These are phyloP conservation scores for Tritrichomonas foetus DNA, from an alignment of 208 protist genomes.

Conservation along the genomic window DNA sequence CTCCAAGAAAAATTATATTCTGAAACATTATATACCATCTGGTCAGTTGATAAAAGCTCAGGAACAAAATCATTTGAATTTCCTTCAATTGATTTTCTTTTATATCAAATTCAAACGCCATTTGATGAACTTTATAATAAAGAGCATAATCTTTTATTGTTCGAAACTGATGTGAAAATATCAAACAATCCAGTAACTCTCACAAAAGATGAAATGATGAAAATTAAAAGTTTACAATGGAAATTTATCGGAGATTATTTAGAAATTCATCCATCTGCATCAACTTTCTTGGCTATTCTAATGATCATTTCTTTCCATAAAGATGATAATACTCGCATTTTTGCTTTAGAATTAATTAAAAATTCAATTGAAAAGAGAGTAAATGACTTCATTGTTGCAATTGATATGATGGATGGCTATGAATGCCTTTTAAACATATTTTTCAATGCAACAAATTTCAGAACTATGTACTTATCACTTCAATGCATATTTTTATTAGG, in stretches of 20 bases:
- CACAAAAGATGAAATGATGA: background rate
- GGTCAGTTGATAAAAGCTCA: background rate
- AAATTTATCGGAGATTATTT: background rate
- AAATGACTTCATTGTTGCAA: background rate
- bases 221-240: conserved; percentile 10
- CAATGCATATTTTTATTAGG: no score
- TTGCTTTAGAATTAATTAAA: background rate
- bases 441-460: no score
- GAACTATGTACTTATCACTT: no score
- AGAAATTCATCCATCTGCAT: background rate
- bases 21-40: background rate
- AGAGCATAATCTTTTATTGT: no score
- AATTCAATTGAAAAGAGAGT: background rate
- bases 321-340: background rate
- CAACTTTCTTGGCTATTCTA: background rate
- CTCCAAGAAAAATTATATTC: background rate
- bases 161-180: no score
- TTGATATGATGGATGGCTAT: no score
- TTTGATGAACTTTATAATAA: no score
- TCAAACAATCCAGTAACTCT: background rate
- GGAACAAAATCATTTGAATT: background rate
- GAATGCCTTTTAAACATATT: no score
- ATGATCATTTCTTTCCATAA: background rate
- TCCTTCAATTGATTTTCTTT: background rate
- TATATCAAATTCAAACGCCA: background rate